Conservation (phyloP, 1,284 basidiomycete species). For the Flammula alnicola region DNA sequence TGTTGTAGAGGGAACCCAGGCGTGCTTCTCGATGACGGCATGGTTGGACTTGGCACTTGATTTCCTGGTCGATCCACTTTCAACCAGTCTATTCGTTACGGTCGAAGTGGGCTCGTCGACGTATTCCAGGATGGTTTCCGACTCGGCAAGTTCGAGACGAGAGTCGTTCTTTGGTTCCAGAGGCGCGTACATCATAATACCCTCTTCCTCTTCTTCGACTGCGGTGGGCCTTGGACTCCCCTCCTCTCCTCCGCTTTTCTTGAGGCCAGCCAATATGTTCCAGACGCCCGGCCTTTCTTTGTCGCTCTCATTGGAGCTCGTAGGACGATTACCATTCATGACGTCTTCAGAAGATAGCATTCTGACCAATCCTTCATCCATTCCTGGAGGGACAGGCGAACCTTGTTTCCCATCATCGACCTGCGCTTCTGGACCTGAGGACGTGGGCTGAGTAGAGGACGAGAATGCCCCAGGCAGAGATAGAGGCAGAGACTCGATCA, state of each 20-base stretch:
- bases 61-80: constrained; percentile 1
- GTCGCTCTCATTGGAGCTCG: constrained; percentile 26
- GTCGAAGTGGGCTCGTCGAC: constrained; percentile 31
- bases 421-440: constrained; percentile 20
- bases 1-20: constrained; percentile 76
- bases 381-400: constrained; percentile 38
- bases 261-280: constrained; percentile 58
- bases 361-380: constrained; percentile 50
- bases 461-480: constrained; percentile 19
- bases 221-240: constrained; percentile 16
- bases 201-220: constrained; percentile 45
- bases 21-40: constrained; percentile 32
- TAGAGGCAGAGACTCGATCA: constrained; percentile 32
- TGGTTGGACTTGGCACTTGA: constrained; percentile 6
- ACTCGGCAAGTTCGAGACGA: constrained; percentile 67
- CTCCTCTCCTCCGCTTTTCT: constrained; percentile 29
- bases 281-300: constrained; percentile 58
- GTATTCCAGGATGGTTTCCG: constrained; percentile 55
- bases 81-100: too few relatives aligned
- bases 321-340: constrained; percentile 50
- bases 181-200: constrained; percentile 77
- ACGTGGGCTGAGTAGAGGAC: constrained; percentile 13
- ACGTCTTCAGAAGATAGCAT: constrained; percentile 56
- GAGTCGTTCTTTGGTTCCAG: constrained; percentile 64
- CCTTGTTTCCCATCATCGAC: constrained; percentile 29